These are phyloP conservation scores for Hura crepitans DNA, from an alignment of 441 rosid species.

Conservation along the genomic window DNA sequence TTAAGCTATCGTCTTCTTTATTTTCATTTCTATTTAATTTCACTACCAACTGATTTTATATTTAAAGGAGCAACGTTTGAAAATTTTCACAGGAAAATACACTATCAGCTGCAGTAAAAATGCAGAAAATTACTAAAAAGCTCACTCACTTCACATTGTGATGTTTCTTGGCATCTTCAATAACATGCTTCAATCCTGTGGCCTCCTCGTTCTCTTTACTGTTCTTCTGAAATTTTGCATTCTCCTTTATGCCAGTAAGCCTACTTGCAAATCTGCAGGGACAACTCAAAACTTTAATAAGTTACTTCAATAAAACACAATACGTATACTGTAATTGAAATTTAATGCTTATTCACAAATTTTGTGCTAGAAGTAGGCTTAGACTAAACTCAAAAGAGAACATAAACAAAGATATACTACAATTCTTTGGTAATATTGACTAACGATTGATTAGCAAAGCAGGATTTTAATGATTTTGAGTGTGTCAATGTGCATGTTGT, in stretches of 20 bases:
- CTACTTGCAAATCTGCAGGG: conserved; percentile 65
- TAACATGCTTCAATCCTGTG: conserved; percentile 61
- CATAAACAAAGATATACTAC: background rate
- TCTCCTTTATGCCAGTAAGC: conserved; percentile 86
- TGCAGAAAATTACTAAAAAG: conserved; percentile 2
- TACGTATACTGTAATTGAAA: too few species aligned
- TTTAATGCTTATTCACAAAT: background rate
- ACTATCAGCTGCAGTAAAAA: background rate
- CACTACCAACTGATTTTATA: background rate
- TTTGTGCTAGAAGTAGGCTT: background rate
- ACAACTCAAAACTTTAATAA: background rate
- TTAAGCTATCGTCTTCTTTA: background rate
- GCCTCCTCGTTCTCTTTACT: conserved; percentile 37
- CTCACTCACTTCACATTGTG: conserved; percentile 72
- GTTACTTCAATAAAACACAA: too few species aligned
- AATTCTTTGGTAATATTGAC: background rate
- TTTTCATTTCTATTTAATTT: background rate
- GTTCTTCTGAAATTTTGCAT: conserved; percentile 65
- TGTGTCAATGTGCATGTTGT: background rate
- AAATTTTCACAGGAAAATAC: background rate
- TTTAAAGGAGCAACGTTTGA: background rate
- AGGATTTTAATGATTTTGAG: background rate
- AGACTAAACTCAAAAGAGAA: background rate
- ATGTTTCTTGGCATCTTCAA: conserved; percentile 63
- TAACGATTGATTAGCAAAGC: background rate